Base-by-base conservation (phyloP, 441 rosid species). In the Adansonia rubrostipa region DNA sequence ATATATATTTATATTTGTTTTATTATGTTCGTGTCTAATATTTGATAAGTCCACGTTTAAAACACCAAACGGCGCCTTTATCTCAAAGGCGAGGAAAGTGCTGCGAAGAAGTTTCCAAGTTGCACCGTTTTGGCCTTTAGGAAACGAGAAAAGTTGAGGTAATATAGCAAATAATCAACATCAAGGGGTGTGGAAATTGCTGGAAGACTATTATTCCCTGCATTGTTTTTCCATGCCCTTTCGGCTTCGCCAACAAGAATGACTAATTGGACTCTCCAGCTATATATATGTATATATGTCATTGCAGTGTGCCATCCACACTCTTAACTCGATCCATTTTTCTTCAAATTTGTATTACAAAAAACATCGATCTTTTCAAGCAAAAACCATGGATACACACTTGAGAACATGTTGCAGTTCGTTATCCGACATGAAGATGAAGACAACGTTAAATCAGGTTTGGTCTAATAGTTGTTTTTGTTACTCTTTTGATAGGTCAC, bases 161-260 rank as follows among this genome's bases (percentile, higher is more conserved):
- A 28, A 28, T 3, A 24, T 47, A 47, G 2, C 9, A 8, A 9
- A 47, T 47, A 47, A 8, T 47, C 50, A 47, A 47, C 50, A 10
- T 8, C 50, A 8, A 8, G 9, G 50, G 11, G 36, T 28, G 50
- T 14, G 69, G 69, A 64, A 15, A 64, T 15, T 14, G 19, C 67
- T 15, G 2, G 48, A 15, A 1, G 47, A 33, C 24, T 47, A 47
- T 40, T 40, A 40, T 4, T 40, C 36, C 50, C 1, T 14, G 47
- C 45, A 14, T 64, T 64, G 48, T 64, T 64, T 64, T 64, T 64
- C 69, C 69, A 14, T n/a, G 19, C 10, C 20, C 15, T 40, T 64
- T 64, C 36, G 36, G 36, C 36, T 28, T 28, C 36, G 36, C 36
- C 36, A 28, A 28, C 36, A 28, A 28, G 36, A 28, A 28, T 28